phyloP scores from a whole-genome alignment of 257 asterid species.

The Przewalskia tangutica region DNA sequence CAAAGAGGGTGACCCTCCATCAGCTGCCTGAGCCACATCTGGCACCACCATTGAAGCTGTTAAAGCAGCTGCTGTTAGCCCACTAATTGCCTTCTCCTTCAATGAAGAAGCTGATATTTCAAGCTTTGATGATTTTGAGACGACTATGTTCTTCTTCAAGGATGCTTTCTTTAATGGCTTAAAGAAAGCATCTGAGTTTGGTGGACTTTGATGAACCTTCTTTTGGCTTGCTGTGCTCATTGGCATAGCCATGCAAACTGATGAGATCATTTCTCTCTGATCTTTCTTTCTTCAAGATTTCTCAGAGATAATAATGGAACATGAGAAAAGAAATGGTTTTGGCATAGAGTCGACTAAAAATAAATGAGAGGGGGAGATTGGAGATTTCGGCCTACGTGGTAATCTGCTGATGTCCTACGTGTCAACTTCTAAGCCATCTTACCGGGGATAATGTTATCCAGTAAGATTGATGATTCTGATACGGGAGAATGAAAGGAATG shows the following conservation, averaged over 20 bases:
- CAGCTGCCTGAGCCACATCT: slow-evolving; percentile 42
- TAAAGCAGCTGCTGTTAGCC: slow-evolving; percentile 27
- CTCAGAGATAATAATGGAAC: neutral
- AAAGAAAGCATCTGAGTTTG: slow-evolving; percentile 25
- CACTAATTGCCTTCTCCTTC: slow-evolving; percentile 36
- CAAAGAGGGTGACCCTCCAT: slow-evolving; percentile 27
- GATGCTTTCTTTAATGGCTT: slow-evolving; percentile 10
- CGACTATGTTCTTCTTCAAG: too few relatives aligned
- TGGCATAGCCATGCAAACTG: slow-evolving; percentile 38
- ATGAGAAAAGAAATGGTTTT: neutral
- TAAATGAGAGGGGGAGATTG: slow-evolving; percentile 20
- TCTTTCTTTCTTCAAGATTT: neutral
- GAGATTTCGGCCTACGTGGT: slow-evolving; percentile 24
- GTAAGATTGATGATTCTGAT: neutral
- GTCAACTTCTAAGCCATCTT: slow-evolving; percentile 17
- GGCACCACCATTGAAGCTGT: slow-evolving; percentile 37
- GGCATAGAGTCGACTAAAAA: neutral
- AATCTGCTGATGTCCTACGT: slow-evolving; percentile 4
- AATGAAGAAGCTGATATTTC: slow-evolving; percentile 23
- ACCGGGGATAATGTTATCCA: slow-evolving; percentile 27
- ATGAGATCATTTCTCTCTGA: slow-evolving; percentile 18
- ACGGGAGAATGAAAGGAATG: neutral
- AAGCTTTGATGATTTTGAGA: neutral
- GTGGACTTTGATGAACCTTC: slow-evolving; percentile 3
- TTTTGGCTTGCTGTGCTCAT: slow-evolving; percentile 11